These are phyloP conservation scores for Saccharata proteae DNA, from an alignment of 2,329 filamentous ascomycete species.

Conservation along the genomic window DNA sequence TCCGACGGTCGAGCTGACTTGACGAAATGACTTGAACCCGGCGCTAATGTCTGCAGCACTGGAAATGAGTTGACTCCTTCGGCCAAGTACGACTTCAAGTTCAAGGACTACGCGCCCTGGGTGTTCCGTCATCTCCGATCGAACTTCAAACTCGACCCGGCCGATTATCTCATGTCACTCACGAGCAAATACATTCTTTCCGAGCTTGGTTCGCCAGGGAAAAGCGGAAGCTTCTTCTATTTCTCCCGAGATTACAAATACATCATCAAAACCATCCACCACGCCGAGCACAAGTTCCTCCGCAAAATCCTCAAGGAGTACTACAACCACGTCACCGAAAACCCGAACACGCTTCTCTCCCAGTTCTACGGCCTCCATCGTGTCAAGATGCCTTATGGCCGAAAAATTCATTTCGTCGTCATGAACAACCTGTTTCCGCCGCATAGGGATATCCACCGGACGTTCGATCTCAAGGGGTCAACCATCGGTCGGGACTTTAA, in stretches of 20 bases:
- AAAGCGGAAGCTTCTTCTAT: conserved; percentile 99
- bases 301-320: conserved; percentile 81
- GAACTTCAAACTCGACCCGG: conserved; percentile 84
- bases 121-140: conserved; percentile 87
- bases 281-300: conserved; percentile 81
- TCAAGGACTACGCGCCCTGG: conserved; percentile 99
- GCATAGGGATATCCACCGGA: conserved; percentile 92
- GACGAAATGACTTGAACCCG: conserved; percentile 1
- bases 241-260: conserved; percentile 99
- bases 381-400: conserved; percentile 95
- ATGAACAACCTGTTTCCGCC: conserved; percentile 99
- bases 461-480: conserved; percentile 93
- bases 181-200: conserved; percentile 98
- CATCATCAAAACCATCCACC: conserved; percentile 99
- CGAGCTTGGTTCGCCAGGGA: conserved; percentile 90
- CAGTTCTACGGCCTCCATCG: conserved; percentile 96
- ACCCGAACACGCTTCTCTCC: conserved; percentile 91
- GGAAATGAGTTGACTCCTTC: conserved; percentile 96
- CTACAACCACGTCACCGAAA: conserved; percentile 81
- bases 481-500: conserved; percentile 85
- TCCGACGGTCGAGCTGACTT: conserved; percentile 16
- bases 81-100: conserved; percentile 99
- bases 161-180: conserved; percentile 94
- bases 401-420: conserved; percentile 98
- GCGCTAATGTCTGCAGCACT: conserved; percentile 44